Percentiles rank a stretch among this genome's conserved stretches.
Conservation (phyloP, 306 rosid species). For the Gastrolobium bilobum region DNA sequence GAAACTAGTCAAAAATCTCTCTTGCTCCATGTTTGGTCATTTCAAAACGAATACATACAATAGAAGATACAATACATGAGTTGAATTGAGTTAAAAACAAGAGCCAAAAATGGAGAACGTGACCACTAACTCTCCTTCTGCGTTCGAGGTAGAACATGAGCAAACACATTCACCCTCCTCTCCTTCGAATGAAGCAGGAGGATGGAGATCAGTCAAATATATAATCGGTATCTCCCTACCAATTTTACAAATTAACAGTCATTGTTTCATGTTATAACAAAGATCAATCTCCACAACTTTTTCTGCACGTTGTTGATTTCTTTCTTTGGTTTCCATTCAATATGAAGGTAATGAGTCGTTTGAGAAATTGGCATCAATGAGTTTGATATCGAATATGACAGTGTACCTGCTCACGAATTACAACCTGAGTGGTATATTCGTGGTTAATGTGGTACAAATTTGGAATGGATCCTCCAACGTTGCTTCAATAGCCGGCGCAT, state of each 20-base stretch:
- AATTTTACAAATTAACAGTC: neutral
- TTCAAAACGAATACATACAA: too few species aligned
- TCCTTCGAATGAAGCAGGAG: slow-evolving; percentile 38
- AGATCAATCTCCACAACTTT: neutral
- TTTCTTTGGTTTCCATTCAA: too few species aligned
- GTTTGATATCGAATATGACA: slow-evolving; percentile 73
- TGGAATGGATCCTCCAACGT: slow-evolving; percentile 83
- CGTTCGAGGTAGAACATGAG: slow-evolving; percentile 27
- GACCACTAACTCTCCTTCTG: slow-evolving; percentile 9
- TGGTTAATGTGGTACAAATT: slow-evolving; percentile 71
- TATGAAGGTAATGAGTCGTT: slow-evolving; percentile 75
- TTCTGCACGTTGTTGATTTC: neutral
- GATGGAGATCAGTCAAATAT: slow-evolving; percentile 50
- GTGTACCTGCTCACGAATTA: slow-evolving; percentile 64
- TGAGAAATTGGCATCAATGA: slow-evolving; percentile 94
- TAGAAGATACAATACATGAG: neutral
- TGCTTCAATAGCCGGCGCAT: slow-evolving; percentile 76
- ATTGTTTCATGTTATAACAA: neutral
- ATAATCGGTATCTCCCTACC: slow-evolving; percentile 27
- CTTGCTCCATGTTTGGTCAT: too few species aligned
- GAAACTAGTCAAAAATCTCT: too few species aligned
- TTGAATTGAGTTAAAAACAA: slow-evolving; percentile 20
- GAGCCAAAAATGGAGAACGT: slow-evolving; percentile 40
- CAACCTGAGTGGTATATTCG: slow-evolving; percentile 64
- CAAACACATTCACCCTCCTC: neutral